Base-by-base conservation (phyloP, 805 yeast genomes). In the Cyberlindnera euphorbiae region DNA sequence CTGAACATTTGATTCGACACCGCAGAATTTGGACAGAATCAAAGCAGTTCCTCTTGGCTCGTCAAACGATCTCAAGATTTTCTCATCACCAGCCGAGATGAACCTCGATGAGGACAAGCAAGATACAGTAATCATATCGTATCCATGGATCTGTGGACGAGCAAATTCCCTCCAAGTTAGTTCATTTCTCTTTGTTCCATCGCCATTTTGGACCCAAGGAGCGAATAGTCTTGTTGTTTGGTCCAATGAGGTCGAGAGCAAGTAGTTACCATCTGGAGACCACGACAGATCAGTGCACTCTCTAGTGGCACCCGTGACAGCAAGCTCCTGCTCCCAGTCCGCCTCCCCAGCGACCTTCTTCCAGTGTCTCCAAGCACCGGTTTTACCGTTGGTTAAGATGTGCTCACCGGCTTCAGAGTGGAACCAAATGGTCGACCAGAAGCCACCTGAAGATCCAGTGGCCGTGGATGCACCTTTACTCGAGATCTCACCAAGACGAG, bases 391-490 rank as follows among this genome's bases (percentile, higher is more conserved):
- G 2, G 97, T 82, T 26, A 86, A 62, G 15, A 90, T 76, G 44
- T 69, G 71, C 42, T 75, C 67, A n/a, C 47, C 46, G 0, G 49
- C 63, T 1, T 52, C 52, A 5, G 44, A 39, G 21, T 66, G 61
- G 33, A 81, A 72, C 97, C 97, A 93, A 17, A 80, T 52, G 30
- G 79, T 70, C 3, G 72, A 61, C 81, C 81, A 77, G 49, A 79
- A 77, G 7, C 84, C 84, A 53, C 85, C 85, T 6, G 81, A 78
- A 0, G 98, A 82, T 6, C 99, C 99, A 0, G 98, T 93, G 4
- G 98, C 98, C 0, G 98, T 88, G 4, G 95, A 83, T 0, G 99
- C 96, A 51, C 99, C 99, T 60, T 93, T 90, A 33, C 88, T 82
- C 28, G 95, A 82, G 42, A 93, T 69, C 50, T 94, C 97, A 30